A percentile compares a stretch with the other conserved stretches of the same genome.
phyloP scores from a whole-genome alignment of 495 filamentous ascomycete species.

The Aspergillus avenaceus region DNA sequence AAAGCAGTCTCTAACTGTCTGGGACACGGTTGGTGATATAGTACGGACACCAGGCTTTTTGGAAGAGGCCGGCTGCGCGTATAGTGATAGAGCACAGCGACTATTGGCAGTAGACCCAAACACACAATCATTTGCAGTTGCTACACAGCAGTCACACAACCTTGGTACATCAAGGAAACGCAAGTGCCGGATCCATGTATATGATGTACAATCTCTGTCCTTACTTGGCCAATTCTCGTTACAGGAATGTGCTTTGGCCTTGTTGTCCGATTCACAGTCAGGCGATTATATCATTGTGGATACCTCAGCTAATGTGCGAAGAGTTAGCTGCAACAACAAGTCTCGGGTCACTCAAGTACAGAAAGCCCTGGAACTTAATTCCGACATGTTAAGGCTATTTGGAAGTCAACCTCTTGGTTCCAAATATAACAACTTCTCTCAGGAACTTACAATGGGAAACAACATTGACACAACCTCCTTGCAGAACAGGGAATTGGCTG shows the following conservation, averaged over 20 bases:
- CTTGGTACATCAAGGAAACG: constrained; percentile 11
- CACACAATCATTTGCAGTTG: constrained; percentile 35
- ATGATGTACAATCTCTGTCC: constrained; percentile 33
- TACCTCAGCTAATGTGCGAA: constrained; percentile 27
- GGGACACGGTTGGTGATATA: constrained; percentile 41
- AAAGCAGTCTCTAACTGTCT: constrained; percentile 31
- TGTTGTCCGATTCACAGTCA: constrained; percentile 41
- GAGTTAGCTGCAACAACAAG: constrained; percentile 57
- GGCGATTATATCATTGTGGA: constrained; percentile 57
- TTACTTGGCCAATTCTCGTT: constrained; percentile 26
- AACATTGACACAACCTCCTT: constrained; percentile 50
- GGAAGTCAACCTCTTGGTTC: constrained; percentile 20
- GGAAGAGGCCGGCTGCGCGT: constrained; percentile 1
- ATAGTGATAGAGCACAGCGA: constrained; percentile 6
- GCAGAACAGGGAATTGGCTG: constrained; percentile 60
- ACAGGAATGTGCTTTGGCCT: constrained; percentile 23
- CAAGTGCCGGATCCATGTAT: constrained; percentile 27
- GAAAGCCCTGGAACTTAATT: constrained; percentile 35
- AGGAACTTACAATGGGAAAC: constrained; percentile 25
- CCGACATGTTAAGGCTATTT: constrained; percentile 50
- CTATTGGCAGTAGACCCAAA: constrained; percentile 35
- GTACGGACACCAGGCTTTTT: constrained; percentile 25
- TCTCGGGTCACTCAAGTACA: constrained; percentile 45
- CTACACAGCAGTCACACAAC: constrained; percentile 7
- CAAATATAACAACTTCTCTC: constrained; percentile 12